These are phyloP conservation scores for Neofusicoccum parvum DNA, from an alignment of 2,329 filamentous ascomycete species.

Conservation along the genomic window DNA sequence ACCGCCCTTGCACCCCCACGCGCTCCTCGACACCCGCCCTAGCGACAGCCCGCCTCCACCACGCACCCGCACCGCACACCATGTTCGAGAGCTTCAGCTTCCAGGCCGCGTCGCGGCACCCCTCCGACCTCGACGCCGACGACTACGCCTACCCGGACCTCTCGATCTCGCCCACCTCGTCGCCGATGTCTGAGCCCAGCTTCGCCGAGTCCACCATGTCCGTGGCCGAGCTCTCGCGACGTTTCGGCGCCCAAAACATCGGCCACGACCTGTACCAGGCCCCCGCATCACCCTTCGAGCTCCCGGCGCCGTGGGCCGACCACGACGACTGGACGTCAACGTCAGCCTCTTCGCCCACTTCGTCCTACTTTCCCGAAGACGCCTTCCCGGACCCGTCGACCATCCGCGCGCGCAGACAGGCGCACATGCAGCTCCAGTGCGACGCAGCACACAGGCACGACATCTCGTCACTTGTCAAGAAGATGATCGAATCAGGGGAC, in stretches of 20 bases:
- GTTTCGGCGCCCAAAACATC: slow-evolving; percentile 20
- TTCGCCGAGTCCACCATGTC: slow-evolving; percentile 12
- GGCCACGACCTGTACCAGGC: neutral
- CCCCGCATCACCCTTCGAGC: slow-evolving; percentile 1
- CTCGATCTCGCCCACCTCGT: slow-evolving; percentile 20
- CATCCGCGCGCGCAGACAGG: slow-evolving; percentile 44
- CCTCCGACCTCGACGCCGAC: slow-evolving; percentile 15
- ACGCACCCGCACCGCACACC: neutral
- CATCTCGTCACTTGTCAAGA: slow-evolving; percentile 44
- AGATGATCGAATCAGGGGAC: slow-evolving; percentile 44
- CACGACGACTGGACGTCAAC: slow-evolving; percentile 14
- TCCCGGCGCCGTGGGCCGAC: slow-evolving; percentile 7
- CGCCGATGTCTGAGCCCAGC: slow-evolving; percentile 5
- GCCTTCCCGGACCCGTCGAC: slow-evolving; percentile 26
- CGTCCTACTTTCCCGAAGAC: slow-evolving; percentile 14
- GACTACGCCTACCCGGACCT: slow-evolving; percentile 12
- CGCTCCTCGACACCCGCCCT: slow-evolving; percentile 10
- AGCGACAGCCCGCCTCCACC: neutral
- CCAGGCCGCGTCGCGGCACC: slow-evolving; percentile 33
- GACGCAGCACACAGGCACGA: slow-evolving; percentile 42
- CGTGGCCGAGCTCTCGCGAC: slow-evolving; percentile 19
- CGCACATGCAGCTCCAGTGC: slow-evolving; percentile 45
- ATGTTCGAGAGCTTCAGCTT: slow-evolving; percentile 46
- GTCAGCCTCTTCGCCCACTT: slow-evolving; percentile 9
- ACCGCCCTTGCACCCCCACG: slow-evolving; percentile 14